Base-by-base conservation (phyloP, 495 filamentous ascomycete genomes). In the Aspergillus nanangensis region DNA sequence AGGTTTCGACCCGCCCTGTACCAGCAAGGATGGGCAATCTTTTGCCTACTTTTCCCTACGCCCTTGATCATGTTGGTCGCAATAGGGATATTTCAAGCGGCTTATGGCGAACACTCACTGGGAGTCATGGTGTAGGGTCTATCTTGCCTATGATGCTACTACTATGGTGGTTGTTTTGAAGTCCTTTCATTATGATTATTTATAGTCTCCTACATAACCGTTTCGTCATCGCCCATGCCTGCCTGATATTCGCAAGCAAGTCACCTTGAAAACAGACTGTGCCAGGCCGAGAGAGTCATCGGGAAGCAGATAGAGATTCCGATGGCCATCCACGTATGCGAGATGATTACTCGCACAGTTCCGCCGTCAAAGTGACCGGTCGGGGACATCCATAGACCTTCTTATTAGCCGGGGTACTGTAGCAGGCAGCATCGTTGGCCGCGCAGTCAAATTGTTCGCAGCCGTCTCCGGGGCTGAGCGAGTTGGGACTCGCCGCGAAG, bases 311-410 rank as follows among this genome's bases (percentile, higher is more conserved):
- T 8, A 47, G 37, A 47, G 34, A 50, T 25, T 20, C 47, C 35
- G 38, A 45, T 19, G n/a, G n/a, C n/a, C n/a, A n/a, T 45, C 11
- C 33, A 14, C 40, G 34, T 38, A 44, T 20, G 44, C 22, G 27
- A 49, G 17, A 50, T 32, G 38, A 4, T 45, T 55, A 60, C 48
- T 50, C 44, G 33, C 57, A 60, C 21, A 60, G 35, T 39, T 50
- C 48, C 38, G 48, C 54, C 9, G 57, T 57, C 24, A 60, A 39
- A 24, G 22, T 52, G 25, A 62, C 59, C 31, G 59, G 59, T 47
- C 55, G 53, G 27, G 59, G 59, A 49, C 59, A 62, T 21, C 56
- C 53, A 44, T 51, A 62, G 20, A 60, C 56, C 53, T 60, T 62
- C 49, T 60, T 60, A 38, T 52, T 45, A 35, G 53, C 56, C 20